These are phyloP conservation scores for Yarrowia deformans DNA, from an alignment of 805 yeast species.

Conservation along the genomic window DNA sequence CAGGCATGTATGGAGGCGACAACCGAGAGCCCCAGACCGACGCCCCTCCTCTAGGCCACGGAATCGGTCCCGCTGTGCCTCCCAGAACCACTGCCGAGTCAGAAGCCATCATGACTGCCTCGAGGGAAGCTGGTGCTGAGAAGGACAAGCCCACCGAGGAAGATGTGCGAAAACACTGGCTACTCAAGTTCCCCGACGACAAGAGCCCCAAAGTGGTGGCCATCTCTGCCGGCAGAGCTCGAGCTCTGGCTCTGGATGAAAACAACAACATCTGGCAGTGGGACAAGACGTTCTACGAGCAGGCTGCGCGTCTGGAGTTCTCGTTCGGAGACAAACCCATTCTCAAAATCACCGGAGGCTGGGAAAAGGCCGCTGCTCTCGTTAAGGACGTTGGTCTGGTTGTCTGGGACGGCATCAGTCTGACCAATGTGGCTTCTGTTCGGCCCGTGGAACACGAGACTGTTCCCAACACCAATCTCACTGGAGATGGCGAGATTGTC, in stretches of 20 bases:
- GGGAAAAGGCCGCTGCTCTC: slow-evolving; percentile 65
- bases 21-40: slow-evolving; percentile 2
- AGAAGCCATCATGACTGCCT: slow-evolving; percentile 17
- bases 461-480: slow-evolving; percentile 41
- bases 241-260: slow-evolving; percentile 66
- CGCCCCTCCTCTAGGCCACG: slow-evolving; percentile 34
- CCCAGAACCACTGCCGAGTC: slow-evolving; percentile 21
- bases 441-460: slow-evolving; percentile 30
- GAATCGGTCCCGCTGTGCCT: slow-evolving; percentile 38
- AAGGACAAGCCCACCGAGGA: slow-evolving; percentile 5
- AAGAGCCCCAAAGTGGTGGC: slow-evolving; percentile 52
- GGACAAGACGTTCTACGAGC: slow-evolving; percentile 55
- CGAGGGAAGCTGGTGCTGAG: neutral
- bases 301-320: slow-evolving; percentile 41
- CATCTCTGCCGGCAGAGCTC: slow-evolving; percentile 69
- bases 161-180: slow-evolving; percentile 24
- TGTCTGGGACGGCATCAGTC: slow-evolving; percentile 57
- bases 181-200: slow-evolving; percentile 30
- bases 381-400: slow-evolving; percentile 62
- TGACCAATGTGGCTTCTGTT: slow-evolving; percentile 23
- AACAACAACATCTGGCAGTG: slow-evolving; percentile 62
- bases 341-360: slow-evolving; percentile 64
- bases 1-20: slow-evolving; percentile 25
- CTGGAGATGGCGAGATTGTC: slow-evolving; percentile 46
- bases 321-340: slow-evolving; percentile 39